Evolutionary conservation across 345 rosid genomes (phyloP).

Genomic region (Turnera subulata): DNA sequence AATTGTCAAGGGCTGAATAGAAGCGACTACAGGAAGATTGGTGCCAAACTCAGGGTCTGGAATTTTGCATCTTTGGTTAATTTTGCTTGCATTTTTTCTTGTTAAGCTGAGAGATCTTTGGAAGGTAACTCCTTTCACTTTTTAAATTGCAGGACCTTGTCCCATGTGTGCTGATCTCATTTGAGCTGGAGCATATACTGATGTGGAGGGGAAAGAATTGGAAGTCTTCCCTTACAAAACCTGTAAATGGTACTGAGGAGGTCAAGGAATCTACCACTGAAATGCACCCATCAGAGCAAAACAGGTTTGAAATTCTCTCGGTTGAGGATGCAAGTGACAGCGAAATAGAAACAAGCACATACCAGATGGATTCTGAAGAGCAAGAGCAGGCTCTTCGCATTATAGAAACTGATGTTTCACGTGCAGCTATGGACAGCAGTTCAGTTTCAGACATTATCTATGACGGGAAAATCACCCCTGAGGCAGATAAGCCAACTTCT

Average conservation of each 20-base stretch:
- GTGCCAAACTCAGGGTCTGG: slow-evolving; percentile 86
- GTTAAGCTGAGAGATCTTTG: background rate
- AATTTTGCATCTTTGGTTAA: slow-evolving; percentile 5
- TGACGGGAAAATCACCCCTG: slow-evolving; percentile 8
- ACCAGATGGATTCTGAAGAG: slow-evolving; percentile 19
- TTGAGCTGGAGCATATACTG: slow-evolving; percentile 73
- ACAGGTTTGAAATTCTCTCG: slow-evolving; percentile 18
- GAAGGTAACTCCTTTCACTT: background rate
- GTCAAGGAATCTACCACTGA: slow-evolving; percentile 21
- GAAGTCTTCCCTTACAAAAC: slow-evolving; percentile 46
- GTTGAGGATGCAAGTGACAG: slow-evolving; percentile 7
- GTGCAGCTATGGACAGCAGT: slow-evolving; percentile 7
- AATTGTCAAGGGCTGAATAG: slow-evolving; percentile 73
- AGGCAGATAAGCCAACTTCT: slow-evolving; percentile 1
- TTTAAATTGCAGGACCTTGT: slow-evolving; percentile 63
- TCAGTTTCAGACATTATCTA: slow-evolving; percentile 11
- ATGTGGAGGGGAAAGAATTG: slow-evolving; percentile 83
- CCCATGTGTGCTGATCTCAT: slow-evolving; percentile 79
- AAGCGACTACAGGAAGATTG: slow-evolving; percentile 77
- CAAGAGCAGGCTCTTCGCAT: slow-evolving; percentile 11
- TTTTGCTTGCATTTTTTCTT: background rate
- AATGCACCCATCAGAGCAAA: slow-evolving; percentile 28
- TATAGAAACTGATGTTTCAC: background rate
- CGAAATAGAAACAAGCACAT: slow-evolving; percentile 1
- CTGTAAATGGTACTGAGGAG: slow-evolving; percentile 24